phyloP scores from a whole-genome alignment of 208 protist genomes.

The Angomonas ambiguus region DNA sequence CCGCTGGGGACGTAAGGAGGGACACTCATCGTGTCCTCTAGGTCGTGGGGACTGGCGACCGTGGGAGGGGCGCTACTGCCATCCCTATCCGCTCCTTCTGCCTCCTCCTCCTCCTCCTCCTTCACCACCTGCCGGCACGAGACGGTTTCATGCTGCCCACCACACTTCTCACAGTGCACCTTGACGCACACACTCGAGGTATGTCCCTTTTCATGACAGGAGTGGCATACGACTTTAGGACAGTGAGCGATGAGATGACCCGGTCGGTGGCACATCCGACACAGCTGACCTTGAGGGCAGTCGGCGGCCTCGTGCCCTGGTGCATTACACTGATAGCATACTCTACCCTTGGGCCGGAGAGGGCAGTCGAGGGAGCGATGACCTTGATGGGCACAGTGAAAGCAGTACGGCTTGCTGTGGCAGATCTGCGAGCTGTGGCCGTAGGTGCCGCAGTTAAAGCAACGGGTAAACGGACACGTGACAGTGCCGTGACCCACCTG shows the following conservation, averaged over 20 bases:
- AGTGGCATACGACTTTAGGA: slow-evolving; percentile 60
- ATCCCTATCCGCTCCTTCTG: not conserved
- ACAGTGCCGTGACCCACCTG: slow-evolving; percentile 76
- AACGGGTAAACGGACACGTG: slow-evolving; percentile 78
- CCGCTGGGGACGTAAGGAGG: not conserved
- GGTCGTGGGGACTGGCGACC: not conserved
- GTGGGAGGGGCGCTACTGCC: not conserved
- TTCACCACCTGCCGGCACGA: slow-evolving; percentile 23
- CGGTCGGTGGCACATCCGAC: slow-evolving; percentile 71
- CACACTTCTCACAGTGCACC: slow-evolving; percentile 38
- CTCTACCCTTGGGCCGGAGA: slow-evolving; percentile 54
- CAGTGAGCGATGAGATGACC: slow-evolving; percentile 79
- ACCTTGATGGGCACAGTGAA: slow-evolving; percentile 75
- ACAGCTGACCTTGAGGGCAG: slow-evolving; percentile 70
- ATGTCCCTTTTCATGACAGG: slow-evolving; percentile 76
- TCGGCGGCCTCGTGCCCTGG: slow-evolving; percentile 79
- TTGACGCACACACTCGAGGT: slow-evolving; percentile 62
- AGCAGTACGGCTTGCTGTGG: slow-evolving; percentile 81
- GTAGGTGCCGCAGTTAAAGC: slow-evolving; percentile 86
- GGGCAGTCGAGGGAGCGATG: slow-evolving; percentile 80
- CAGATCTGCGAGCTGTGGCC: slow-evolving; percentile 82
- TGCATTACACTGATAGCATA: slow-evolving; percentile 88
- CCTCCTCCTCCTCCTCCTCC: slow-evolving; percentile 12
- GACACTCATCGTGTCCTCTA: not conserved
- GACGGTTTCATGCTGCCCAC: slow-evolving; percentile 29